Percentiles rank a stretch among this genome's conserved stretches.
phyloP scores from a whole-genome alignment of 1,139 yeast genomes.

The Nakaseomyces nivariensis region DNA sequence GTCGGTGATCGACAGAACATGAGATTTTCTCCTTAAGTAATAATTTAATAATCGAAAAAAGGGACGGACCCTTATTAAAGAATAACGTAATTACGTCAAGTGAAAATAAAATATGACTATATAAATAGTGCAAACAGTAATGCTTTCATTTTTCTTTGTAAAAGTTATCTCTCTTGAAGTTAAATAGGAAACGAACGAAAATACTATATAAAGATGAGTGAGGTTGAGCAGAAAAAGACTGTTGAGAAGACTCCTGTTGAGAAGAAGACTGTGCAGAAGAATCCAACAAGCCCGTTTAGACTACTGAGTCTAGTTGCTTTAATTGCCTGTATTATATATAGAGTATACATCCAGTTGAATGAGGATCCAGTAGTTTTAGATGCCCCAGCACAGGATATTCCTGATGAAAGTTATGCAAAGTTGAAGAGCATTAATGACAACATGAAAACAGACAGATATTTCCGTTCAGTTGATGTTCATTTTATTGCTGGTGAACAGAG shows the following conservation, averaged over 20 bases:
- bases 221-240: not conserved
- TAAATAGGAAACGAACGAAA: too few species aligned
- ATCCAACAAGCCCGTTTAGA: not conserved
- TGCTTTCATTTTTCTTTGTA: too few species aligned
- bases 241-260: not conserved
- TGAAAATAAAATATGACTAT: not conserved
- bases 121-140: not conserved
- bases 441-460: not conserved
- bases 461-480: slow-evolving; percentile 46
- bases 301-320: not conserved
- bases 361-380: not conserved
- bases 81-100: slow-evolving; percentile 1
- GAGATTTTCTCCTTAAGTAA: not conserved
- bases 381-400: not conserved
- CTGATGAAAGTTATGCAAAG: not conserved
- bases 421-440: not conserved
- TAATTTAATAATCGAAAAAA: not conserved
- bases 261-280: not conserved
- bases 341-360: not conserved
- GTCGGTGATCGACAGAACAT: not conserved
- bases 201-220: not conserved
- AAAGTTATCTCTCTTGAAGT: too few species aligned
- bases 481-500: slow-evolving; percentile 64
- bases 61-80: not conserved
- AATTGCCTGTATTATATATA: not conserved